These are phyloP conservation scores for Rossbeevera mucosa DNA, from an alignment of 768 basidiomycete species.

Conservation along the genomic window DNA sequence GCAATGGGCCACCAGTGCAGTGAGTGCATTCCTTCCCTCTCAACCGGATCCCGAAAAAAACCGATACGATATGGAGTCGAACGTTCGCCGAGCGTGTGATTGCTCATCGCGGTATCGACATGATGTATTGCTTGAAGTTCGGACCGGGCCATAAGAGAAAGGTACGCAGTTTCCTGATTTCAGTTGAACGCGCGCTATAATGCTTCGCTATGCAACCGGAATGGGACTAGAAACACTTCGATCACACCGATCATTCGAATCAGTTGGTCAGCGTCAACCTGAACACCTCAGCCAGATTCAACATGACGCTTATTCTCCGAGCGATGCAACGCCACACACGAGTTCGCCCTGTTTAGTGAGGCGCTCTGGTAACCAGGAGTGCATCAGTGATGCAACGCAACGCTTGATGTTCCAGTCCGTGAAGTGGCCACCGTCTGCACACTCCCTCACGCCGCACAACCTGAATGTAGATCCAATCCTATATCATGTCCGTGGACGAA, in stretches of 20 bases:
- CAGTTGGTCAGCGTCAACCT: too few relatives aligned
- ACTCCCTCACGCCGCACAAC: too few relatives aligned
- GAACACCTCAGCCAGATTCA: constrained; percentile 9
- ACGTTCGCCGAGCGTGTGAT: background rate
- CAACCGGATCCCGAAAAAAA: background rate
- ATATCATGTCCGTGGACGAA: too few relatives aligned
- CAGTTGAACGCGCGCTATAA: background rate
- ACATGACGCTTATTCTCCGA: constrained; percentile 12
- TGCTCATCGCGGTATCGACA: background rate
- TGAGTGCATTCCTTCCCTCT: background rate
- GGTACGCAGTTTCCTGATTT: background rate
- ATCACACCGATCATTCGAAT: background rate
- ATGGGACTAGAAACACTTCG: background rate
- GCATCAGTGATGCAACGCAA: too few relatives aligned
- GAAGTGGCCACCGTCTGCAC: too few relatives aligned
- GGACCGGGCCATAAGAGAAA: constrained; percentile 13
- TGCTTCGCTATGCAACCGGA: constrained; percentile 11
- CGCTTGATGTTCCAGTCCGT: too few relatives aligned
- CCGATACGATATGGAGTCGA: background rate
- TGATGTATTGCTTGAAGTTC: background rate
- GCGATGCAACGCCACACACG: constrained; percentile 11
- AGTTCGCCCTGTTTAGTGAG: too few relatives aligned
- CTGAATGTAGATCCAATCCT: too few relatives aligned
- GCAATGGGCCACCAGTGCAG: background rate
- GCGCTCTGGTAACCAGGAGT: background rate